Conservation (phyloP, 2,329 filamentous ascomycete species). For the Stagonosporopsis cucurbitacearum region DNA sequence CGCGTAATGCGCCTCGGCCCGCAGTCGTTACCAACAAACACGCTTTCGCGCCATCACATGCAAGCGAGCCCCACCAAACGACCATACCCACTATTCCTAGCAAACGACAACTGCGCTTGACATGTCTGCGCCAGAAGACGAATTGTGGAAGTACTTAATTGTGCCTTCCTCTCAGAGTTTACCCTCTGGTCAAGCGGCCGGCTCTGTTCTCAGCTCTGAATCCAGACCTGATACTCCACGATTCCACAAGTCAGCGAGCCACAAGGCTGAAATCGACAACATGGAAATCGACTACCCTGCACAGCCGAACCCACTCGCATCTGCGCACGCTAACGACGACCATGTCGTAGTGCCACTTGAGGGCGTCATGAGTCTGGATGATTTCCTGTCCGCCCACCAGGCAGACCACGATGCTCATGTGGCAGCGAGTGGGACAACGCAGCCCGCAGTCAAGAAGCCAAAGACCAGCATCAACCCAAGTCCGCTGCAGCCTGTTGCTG, state of each 20-base stretch:
- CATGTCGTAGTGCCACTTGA: conserved; percentile 6
- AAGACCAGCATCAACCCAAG: conserved; percentile 1
- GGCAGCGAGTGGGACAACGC: conserved; percentile 14
- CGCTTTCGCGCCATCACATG: conserved; percentile 37
- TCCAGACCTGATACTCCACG: conserved; percentile 1
- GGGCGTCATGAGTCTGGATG: conserved; percentile 28
- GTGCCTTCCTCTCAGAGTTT: conserved; percentile 18
- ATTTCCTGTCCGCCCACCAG: conserved; percentile 24
- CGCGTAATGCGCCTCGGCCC: conserved; percentile 6
- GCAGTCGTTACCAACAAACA: conserved; percentile 16
- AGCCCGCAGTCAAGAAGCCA: conserved; percentile 15
- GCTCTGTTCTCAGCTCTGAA: neutral
- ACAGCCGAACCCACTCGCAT: neutral
- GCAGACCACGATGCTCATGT: conserved; percentile 14
- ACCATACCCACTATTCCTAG: neutral
- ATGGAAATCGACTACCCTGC: conserved; percentile 21
- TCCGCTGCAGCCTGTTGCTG: conserved; percentile 23
- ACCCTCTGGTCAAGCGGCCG: conserved; percentile 21
- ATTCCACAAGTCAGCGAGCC: neutral
- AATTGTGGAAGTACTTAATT: conserved; percentile 30
- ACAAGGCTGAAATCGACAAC: conserved; percentile 2
- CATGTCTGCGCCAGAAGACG: conserved; percentile 24
- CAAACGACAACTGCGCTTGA: conserved; percentile 12
- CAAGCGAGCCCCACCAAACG: conserved; percentile 14
- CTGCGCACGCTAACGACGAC: neutral